These are phyloP conservation scores for Candida piceae DNA, from an alignment of 805 yeast genomes.

Conservation along the genomic window DNA sequence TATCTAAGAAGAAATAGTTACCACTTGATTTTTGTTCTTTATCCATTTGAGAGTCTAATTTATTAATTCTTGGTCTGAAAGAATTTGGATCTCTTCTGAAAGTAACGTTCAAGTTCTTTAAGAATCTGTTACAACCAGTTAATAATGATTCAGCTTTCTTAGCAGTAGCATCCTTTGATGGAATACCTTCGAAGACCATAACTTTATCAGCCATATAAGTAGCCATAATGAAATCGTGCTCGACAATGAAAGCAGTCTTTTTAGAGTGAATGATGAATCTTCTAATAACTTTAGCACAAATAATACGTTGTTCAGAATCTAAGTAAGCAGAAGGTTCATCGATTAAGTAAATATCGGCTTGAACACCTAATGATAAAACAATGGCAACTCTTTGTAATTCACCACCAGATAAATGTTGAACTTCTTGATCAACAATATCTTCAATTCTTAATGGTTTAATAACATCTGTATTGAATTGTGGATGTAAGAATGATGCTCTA, in stretches of 20 bases:
- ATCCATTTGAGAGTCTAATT: constrained; percentile 97
- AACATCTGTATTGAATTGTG: constrained; percentile 98
- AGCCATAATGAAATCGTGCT: constrained; percentile 99
- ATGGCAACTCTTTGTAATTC: constrained; percentile 99
- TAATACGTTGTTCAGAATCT: constrained; percentile 99
- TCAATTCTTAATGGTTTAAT: constrained; percentile 92
- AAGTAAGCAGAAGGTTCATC: constrained; percentile 99
- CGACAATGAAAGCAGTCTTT: constrained; percentile 98
- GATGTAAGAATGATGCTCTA: constrained; percentile 87
- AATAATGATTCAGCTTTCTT: constrained; percentile 87
- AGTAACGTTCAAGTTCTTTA: constrained; percentile 94
- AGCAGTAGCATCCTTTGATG: constrained; percentile 82
- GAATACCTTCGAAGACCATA: constrained; percentile 95
- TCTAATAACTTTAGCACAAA: constrained; percentile 97
- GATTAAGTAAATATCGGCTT: constrained; percentile 93
- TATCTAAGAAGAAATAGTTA: constrained; percentile 94
- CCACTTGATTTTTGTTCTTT: constrained; percentile 92
- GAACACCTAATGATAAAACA: constrained; percentile 87
- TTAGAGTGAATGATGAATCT: constrained; percentile 93
- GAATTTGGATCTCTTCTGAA: constrained; percentile 99
- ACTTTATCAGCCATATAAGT: constrained; percentile 98
- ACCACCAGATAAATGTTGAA: constrained; percentile 97
- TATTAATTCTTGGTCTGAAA: constrained; percentile 97
- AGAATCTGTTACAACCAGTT: constrained; percentile 95
- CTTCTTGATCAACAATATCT: constrained; percentile 95